Conservation (phyloP, 2,329 filamentous ascomycete species). For the Talaromyces sp. region DNA sequence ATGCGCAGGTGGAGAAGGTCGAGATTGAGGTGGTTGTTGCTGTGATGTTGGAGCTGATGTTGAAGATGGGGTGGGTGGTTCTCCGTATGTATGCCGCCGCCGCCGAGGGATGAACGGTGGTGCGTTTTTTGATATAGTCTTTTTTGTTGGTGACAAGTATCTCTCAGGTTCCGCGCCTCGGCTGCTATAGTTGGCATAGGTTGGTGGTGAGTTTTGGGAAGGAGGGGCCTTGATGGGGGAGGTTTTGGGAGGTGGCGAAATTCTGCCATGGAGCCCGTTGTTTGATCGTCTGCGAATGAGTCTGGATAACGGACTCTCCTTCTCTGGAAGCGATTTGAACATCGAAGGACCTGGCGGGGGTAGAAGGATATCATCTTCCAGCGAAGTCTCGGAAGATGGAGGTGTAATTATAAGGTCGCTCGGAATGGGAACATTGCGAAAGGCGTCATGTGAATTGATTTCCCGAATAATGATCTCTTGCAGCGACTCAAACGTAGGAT, state of each 20-base stretch:
- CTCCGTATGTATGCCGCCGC: constrained; percentile 40
- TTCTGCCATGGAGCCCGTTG: constrained; percentile 22
- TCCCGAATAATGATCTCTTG: constrained; percentile 45
- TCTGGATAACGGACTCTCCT: constrained; percentile 32
- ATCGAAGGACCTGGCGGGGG: constrained; percentile 18
- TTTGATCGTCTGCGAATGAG: constrained; percentile 33
- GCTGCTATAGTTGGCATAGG: not conserved
- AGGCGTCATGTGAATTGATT: constrained; percentile 45
- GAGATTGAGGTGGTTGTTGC: not conserved
- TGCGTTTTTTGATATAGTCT: constrained; percentile 20
- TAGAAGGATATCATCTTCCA: constrained; percentile 20
- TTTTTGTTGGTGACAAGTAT: not conserved
- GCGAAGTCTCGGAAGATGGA: constrained; percentile 25
- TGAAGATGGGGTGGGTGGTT: constrained; percentile 29
- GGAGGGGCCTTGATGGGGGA: not conserved
- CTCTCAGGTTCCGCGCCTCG: not conserved
- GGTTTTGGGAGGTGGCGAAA: constrained; percentile 10
- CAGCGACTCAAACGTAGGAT: constrained; percentile 39
- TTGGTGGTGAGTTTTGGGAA: constrained; percentile 15
- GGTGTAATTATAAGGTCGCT: constrained; percentile 36
- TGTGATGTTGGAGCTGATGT: constrained; percentile 1
- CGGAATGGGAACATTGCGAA: constrained; percentile 34
- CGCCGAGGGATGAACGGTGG: constrained; percentile 27
- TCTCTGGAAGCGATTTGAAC: constrained; percentile 28
- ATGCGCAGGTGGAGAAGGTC: not conserved